Base-by-base conservation (phyloP, 306 rosid species). In the Castanea mollissima region DNA sequence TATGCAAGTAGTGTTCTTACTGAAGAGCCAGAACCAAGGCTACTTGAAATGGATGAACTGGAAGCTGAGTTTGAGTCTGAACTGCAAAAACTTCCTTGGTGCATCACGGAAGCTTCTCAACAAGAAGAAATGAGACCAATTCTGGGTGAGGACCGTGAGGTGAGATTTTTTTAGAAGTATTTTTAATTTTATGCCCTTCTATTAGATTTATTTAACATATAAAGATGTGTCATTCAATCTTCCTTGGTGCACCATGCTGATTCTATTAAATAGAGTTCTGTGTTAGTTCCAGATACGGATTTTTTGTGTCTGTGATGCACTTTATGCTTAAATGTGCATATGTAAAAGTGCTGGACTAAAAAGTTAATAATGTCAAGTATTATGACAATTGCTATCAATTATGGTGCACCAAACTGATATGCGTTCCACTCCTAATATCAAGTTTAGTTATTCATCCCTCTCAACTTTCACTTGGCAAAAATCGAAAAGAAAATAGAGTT, bases 1-100 rank as follows among this genome's bases (percentile, higher is more conserved):
- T 89, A 87, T 82, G 86, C 80, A 49, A 90, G 93, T 83, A 89
- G 97, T 81, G 88, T 80, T 79, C 87, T 92, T 60, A 89, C 97
- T 6, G 97, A 90, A 83, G 95, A 90, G 60, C 88, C 85, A 57
- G 89, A 80, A 52, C 78, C 77, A 6, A 86, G 55, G 69, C 69
- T 69, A 55, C 80, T 46, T 49, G 92, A 86, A 80, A 89, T 90
- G 86, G 90, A 87, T 86, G 88, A 86, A 79, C 76, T 92, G 80
- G 92, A 90, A 86, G 93, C 93, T 69, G 97, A 92, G 80, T 93
- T 92, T 44, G 93, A 87, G 59, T 80, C 86, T 49, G 97, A 92
- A 83, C 83, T 92, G 44, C 89, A 83, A 85, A 87, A 89, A 84
- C 92, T 92, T 75, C 88, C 97, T 64, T 85, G 89, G 85, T 82